Percentiles rank a stretch among this genome's conserved stretches.
Evolutionary conservation across 140 eudicot genomes (phyloP).

Genomic region (Ambrosia hybrid): DNA sequence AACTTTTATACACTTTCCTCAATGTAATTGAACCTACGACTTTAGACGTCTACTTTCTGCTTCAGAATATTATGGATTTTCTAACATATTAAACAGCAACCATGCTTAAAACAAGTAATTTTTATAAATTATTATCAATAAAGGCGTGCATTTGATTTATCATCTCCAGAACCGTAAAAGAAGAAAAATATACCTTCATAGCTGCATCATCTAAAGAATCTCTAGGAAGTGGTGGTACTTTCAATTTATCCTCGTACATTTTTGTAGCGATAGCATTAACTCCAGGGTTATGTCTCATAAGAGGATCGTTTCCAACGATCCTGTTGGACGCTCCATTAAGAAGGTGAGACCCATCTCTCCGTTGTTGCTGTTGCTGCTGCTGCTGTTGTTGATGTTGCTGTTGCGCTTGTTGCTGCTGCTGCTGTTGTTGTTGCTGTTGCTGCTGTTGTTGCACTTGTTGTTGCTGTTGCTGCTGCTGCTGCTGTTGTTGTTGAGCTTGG

Average conservation of each 20-base stretch:
- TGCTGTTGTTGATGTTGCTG: constrained; percentile 40
- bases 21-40: no score
- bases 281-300: constrained; percentile 77
- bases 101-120: no score
- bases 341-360: constrained; percentile 84
- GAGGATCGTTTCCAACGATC: constrained; percentile 76
- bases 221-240: constrained; percentile 61
- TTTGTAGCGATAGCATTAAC: constrained; percentile 87
- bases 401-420: constrained; percentile 68
- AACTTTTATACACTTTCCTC: no score
- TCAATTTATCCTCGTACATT: constrained; percentile 83
- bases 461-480: constrained; percentile 60
- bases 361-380: constrained; percentile 72
- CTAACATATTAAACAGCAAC: no score
- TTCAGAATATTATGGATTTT: no score
- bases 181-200: constrained; percentile 55
- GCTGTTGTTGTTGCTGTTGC: constrained; percentile 60
- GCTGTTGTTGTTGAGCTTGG: constrained; percentile 60
- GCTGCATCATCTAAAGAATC: constrained; percentile 88
- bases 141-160: no score
- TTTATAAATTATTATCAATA: no score
- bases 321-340: constrained; percentile 80
- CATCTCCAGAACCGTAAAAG: background rate
- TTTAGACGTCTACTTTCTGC: no score
- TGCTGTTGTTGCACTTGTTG: constrained; percentile 73